Percentiles rank a stretch among this genome's conserved stretches.
Evolutionary conservation across 2,329 filamentous ascomycete genomes (phyloP).

Genomic region (Aspergillus sp.): DNA sequence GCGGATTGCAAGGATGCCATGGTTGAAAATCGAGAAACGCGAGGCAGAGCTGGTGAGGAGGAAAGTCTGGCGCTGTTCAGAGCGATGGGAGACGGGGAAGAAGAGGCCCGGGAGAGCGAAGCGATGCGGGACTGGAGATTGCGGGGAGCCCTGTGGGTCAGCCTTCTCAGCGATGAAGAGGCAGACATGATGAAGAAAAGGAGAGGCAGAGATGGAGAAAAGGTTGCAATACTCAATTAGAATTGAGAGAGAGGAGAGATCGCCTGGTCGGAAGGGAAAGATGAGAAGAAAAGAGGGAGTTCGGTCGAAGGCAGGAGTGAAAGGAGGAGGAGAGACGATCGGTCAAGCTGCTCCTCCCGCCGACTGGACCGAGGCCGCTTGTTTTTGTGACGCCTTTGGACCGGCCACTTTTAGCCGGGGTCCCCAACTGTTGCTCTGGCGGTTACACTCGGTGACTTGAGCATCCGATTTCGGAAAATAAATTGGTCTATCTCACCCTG

Average conservation of each 20-base stretch:
- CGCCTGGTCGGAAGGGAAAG: conserved; percentile 26
- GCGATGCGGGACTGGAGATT: conserved; percentile 55
- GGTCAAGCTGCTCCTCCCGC: conserved; percentile 5
- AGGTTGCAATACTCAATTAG: conserved; percentile 25
- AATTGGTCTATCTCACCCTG: neutral
- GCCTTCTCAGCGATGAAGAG: conserved; percentile 46
- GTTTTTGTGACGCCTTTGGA: conserved; percentile 6
- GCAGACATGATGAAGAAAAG: conserved; percentile 41
- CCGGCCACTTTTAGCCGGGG: conserved; percentile 9
- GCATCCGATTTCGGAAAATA: conserved; percentile 15
- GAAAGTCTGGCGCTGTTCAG: conserved; percentile 21
- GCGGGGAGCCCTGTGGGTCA: conserved; percentile 47
- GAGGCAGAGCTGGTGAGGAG: conserved; percentile 27
- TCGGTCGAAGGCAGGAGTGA: conserved; percentile 4
- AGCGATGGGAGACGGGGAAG: conserved; percentile 24
- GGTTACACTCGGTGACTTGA: conserved; percentile 12
- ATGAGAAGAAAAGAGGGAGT: conserved; percentile 7
- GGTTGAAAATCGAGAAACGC: conserved; percentile 46
- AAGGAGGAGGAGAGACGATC: conserved; percentile 4
- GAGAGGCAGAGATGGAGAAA: conserved; percentile 14
- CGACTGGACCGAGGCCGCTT: conserved; percentile 19
- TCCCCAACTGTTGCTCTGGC: neutral
- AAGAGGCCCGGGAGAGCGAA: conserved; percentile 39
- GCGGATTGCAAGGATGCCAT: conserved; percentile 46
- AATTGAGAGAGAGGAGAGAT: conserved; percentile 22